Percentiles rank a stretch among this genome's conserved stretches.
Conservation (phyloP, 2,329 filamentous ascomycete species). For the Trichoderma sp. region DNA sequence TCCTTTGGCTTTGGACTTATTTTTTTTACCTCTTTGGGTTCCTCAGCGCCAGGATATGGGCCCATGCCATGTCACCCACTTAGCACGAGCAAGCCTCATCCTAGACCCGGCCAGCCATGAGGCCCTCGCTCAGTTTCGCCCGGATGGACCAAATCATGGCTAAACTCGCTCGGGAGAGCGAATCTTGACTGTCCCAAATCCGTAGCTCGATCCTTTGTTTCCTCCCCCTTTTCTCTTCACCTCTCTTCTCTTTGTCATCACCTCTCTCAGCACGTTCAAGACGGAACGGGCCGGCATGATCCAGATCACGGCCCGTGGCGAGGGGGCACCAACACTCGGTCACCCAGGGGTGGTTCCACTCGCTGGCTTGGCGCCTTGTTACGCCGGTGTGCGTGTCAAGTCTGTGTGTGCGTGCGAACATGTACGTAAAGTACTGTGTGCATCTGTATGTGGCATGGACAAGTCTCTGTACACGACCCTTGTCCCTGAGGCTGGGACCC, state of each 20-base stretch:
- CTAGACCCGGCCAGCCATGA: background rate
- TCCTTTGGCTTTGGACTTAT: background rate
- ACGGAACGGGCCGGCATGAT: conserved; percentile 23
- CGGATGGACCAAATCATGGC: background rate
- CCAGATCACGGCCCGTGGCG: conserved; percentile 23
- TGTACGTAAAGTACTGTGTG: background rate
- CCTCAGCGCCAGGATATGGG: background rate
- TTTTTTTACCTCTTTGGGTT: background rate
- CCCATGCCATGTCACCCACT: background rate
- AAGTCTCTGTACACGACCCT: background rate
- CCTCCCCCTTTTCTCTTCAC: background rate
- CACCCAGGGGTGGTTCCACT: conserved; percentile 21
- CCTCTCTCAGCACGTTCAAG: conserved; percentile 4
- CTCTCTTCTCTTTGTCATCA: background rate
- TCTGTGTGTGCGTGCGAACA: background rate
- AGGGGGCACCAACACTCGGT: conserved; percentile 20
- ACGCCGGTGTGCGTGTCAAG: background rate
- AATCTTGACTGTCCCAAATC: background rate
- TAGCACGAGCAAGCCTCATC: background rate
- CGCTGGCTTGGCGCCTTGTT: conserved; percentile 20
- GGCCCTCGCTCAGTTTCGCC: background rate
- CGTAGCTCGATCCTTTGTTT: background rate
- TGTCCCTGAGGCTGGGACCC: background rate
- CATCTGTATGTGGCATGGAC: background rate
- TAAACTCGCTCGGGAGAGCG: background rate